Conservation (phyloP, 2,329 filamentous ascomycete species). For the Seiridium cupressi region DNA sequence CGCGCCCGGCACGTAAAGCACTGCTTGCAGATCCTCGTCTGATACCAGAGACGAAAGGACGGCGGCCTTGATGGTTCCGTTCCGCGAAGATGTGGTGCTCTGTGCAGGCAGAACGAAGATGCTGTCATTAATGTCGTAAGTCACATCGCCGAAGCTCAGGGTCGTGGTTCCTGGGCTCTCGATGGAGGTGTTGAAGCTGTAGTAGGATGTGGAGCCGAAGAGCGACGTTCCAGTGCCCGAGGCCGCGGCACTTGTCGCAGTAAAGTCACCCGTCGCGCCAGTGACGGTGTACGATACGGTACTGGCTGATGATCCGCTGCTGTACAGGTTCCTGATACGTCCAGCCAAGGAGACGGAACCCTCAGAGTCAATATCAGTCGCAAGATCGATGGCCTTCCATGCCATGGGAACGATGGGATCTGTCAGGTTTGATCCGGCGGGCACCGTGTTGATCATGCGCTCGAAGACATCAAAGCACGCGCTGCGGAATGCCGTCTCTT, state of each 20-base stretch:
- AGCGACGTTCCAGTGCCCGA: neutral
- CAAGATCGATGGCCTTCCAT: slow-evolving; percentile 3
- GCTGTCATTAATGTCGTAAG: slow-evolving; percentile 1
- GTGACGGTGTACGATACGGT: neutral
- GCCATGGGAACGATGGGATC: slow-evolving; percentile 3
- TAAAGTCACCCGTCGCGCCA: neutral
- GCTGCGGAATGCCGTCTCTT: neutral
- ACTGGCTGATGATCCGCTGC: neutral
- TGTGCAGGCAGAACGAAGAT: slow-evolving; percentile 5
- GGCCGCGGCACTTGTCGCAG: neutral
- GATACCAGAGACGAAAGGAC: neutral
- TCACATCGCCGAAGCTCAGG: neutral
- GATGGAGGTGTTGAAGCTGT: slow-evolving; percentile 1
- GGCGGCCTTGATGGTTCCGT: neutral
- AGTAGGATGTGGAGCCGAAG: neutral
- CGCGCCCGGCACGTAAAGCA: neutral
- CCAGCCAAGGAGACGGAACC: neutral
- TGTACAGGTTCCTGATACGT: slow-evolving; percentile 4
- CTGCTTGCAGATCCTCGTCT: neutral
- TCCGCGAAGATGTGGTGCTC: neutral
- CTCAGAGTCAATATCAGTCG: neutral
- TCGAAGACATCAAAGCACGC: slow-evolving; percentile 1
- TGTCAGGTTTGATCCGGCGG: neutral
- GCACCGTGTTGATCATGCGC: slow-evolving; percentile 7
- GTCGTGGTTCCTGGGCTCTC: slow-evolving; percentile 2